phyloP scores from a whole-genome alignment of 805 yeast species.

The Isabelozyma pseudorhagii region DNA sequence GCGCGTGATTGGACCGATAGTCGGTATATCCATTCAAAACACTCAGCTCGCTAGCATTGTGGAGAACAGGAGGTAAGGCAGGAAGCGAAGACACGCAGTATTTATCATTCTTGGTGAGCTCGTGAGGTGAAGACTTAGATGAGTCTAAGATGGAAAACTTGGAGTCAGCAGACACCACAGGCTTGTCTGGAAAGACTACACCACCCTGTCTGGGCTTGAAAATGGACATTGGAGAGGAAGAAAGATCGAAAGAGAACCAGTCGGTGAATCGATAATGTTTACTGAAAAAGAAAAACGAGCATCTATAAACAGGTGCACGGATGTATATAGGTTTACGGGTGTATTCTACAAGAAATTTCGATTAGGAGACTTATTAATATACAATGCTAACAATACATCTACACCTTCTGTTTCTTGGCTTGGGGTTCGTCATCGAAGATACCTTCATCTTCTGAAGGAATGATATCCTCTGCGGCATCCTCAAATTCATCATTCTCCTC shows the following conservation, averaged over 20 bases:
- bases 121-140: slow-evolving; percentile 16
- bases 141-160: not conserved
- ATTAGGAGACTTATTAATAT: not conserved
- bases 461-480: slow-evolving; percentile 11
- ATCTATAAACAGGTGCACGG: not conserved
- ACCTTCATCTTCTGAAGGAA: not conserved
- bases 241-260: not conserved
- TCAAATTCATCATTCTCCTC: slow-evolving; percentile 39
- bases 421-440: slow-evolving; percentile 8
- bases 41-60: slow-evolving; percentile 2
- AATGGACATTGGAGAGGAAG: slow-evolving; percentile 3
- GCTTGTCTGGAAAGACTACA: not conserved
- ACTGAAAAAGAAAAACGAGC: not conserved
- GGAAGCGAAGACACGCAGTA: slow-evolving; percentile 57
- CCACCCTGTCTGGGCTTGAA: slow-evolving; percentile 12
- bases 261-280: not conserved
- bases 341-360: not conserved
- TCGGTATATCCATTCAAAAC: slow-evolving; percentile 45
- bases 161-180: not conserved
- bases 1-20: slow-evolving; percentile 44
- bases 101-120: slow-evolving; percentile 55
- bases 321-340: not conserved
- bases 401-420: slow-evolving; percentile 31
- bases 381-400: not conserved
- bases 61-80: slow-evolving; percentile 48